Evolutionary conservation across 2,329 filamentous ascomycete genomes (phyloP).

Genomic region (Colletotrichum sojae): DNA sequence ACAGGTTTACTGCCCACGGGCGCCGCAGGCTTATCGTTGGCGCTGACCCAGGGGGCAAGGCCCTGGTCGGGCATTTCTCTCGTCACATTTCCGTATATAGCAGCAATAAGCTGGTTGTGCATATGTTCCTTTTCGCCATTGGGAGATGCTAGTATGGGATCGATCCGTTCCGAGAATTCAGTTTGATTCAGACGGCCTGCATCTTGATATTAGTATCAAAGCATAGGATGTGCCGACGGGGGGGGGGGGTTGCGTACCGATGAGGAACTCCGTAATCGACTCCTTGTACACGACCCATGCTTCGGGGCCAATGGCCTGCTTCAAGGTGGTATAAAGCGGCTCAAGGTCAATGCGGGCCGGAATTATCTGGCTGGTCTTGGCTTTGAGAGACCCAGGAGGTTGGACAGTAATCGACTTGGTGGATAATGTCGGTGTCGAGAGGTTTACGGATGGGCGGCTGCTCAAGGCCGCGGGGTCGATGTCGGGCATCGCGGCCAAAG

Average conservation of each 20-base stretch:
- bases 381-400: constrained; percentile 63
- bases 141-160: constrained; percentile 70
- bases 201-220: constrained; percentile 2
- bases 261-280: constrained; percentile 72
- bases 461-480: constrained; percentile 79
- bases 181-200: constrained; percentile 74
- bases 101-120: constrained; percentile 77
- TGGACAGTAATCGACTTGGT: constrained; percentile 71
- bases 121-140: constrained; percentile 73
- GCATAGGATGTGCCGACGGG: constrained; percentile 9
- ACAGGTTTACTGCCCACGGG: constrained; percentile 72
- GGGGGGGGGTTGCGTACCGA: constrained; percentile 60
- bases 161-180: constrained; percentile 72
- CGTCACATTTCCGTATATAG: constrained; percentile 78
- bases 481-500: constrained; percentile 69
- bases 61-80: constrained; percentile 78
- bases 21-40: constrained; percentile 76
- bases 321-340: constrained; percentile 74
- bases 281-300: constrained; percentile 77
- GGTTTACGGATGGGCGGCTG: constrained; percentile 72
- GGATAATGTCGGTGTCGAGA: constrained; percentile 71
- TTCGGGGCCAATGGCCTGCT: constrained; percentile 70
- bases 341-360: constrained; percentile 78
- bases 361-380: constrained; percentile 74
- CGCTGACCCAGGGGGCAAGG: constrained; percentile 79